A percentile compares a stretch with the other conserved stretches of the same genome.
Evolutionary conservation across 306 rosid species (phyloP).

Genomic region (Fagus crenata): DNA sequence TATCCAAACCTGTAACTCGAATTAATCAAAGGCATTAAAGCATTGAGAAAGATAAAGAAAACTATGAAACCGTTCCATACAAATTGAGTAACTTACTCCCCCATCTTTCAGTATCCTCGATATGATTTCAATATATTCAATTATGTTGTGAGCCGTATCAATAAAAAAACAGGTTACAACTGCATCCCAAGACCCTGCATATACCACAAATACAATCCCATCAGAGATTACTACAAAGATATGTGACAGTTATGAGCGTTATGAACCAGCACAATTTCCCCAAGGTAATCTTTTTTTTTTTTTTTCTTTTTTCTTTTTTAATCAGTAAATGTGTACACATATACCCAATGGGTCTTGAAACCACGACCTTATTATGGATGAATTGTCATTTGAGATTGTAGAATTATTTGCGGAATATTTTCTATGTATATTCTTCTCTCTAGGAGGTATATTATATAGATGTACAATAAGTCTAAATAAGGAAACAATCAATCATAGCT

Average conservation of each 20-base stretch:
- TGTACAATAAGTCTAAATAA: too few relatives aligned
- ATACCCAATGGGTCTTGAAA: too few relatives aligned
- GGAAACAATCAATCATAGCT: too few relatives aligned
- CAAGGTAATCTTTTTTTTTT: neutral
- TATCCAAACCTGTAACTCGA: constrained; percentile 83
- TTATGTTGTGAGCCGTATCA: constrained; percentile 88
- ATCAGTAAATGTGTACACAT: too few relatives aligned
- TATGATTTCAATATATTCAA: constrained; percentile 88
- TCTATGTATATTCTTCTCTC: too few relatives aligned
- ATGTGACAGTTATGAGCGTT: too few relatives aligned
- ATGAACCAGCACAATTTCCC: neutral
- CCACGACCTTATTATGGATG: too few relatives aligned
- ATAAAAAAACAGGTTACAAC: constrained; percentile 95
- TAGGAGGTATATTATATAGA: too few relatives aligned
- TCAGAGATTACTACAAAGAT: constrained; percentile 25
- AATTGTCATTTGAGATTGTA: too few relatives aligned
- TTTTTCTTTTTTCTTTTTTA: too few relatives aligned
- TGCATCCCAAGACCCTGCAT: constrained; percentile 92
- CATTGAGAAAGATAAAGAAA: constrained; percentile 9
- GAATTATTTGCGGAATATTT: too few relatives aligned
- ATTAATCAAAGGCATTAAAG: constrained; percentile 12
- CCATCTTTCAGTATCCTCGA: constrained; percentile 83
- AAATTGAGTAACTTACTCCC: constrained; percentile 69
- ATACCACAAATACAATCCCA: constrained; percentile 25
- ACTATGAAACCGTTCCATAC: neutral